Base-by-base conservation (phyloP, 1,139 yeast species). In the Candida mesenterica region DNA sequence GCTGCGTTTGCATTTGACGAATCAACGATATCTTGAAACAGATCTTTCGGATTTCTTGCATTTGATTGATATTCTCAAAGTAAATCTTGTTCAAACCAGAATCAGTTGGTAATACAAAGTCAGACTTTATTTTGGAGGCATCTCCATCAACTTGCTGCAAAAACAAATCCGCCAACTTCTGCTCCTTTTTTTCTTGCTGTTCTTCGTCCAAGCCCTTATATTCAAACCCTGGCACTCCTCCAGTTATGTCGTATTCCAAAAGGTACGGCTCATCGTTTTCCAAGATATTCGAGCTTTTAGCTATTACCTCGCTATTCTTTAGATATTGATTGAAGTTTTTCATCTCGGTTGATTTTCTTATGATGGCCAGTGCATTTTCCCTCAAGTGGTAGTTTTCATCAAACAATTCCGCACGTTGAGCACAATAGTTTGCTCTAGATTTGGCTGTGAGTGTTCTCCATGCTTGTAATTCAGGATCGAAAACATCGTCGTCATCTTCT, bases 11-110 rank as follows among this genome's bases (percentile, higher is more conserved):
- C 88, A 92, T 82, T 57, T 87, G 95, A 42, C 96, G 72, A 41
- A 94, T 85, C 34, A 90, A 66, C 3, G 95, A 82, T 20, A 94
- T 87, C 56, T 90, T 90, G 62, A 88, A 86, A 56, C 97, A 90
- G 3, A 87, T 72, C 50, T 81, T 84, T 38, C 98, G 69, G 24
- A 94, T 86, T 49, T 87, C 89, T 61, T 90, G 97, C 70, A 92
- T 87, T 47, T 83, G 77, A 4, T 71, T 64, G 33, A 94, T 81
- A 48, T 89, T 92, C 13, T 74, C 73, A 45, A 75, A 69, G 41
- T 87, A 68, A 10, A 78, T 65, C 10, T 74, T 71, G 41, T 81
- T 79, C 37, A 88, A 65, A 0, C 95, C 95, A 17, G 65, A 59
- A 25, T 71, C 66, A 0, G 57, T 55, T 2, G 69, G 60, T 33